Evolutionary conservation across 1,139 yeast species (phyloP).

Genomic region (Yamadazyma sp.): DNA sequence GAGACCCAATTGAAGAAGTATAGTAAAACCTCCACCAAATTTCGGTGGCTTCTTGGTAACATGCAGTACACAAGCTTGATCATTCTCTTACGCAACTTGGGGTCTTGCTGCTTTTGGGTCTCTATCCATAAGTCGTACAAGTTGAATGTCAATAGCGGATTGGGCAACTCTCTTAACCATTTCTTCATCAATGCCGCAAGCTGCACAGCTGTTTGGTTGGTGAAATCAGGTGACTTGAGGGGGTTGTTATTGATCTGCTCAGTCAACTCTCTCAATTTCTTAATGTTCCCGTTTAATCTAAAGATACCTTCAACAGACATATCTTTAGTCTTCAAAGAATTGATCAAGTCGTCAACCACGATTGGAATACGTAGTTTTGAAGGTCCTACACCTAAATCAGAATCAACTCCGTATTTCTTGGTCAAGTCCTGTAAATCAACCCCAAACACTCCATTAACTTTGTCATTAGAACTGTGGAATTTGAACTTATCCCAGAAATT

Average conservation of each 20-base stretch:
- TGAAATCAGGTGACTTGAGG: constrained; percentile 67
- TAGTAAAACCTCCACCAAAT: constrained; percentile 80
- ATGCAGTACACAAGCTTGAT: constrained; percentile 74
- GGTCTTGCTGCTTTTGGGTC: constrained; percentile 60
- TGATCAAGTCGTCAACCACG: constrained; percentile 80
- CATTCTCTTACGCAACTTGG: constrained; percentile 50
- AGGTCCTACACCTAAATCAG: constrained; percentile 87
- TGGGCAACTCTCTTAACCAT: constrained; percentile 89
- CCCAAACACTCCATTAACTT: constrained; percentile 63
- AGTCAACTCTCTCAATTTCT: constrained; percentile 72
- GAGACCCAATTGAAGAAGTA: constrained; percentile 95
- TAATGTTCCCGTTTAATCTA: constrained; percentile 93
- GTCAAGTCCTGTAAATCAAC: constrained; percentile 71
- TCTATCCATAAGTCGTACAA: constrained; percentile 80
- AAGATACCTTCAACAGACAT: constrained; percentile 97
- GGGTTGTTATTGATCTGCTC: constrained; percentile 78
- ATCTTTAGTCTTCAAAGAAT: constrained; percentile 85
- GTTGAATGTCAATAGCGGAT: constrained; percentile 77
- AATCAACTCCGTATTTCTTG: constrained; percentile 77
- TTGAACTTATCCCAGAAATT: constrained; percentile 78
- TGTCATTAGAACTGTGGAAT: constrained; percentile 27
- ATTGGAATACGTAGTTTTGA: constrained; percentile 78
- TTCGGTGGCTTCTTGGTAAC: constrained; percentile 81
- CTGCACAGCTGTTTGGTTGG: constrained; percentile 84
- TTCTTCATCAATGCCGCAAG: constrained; percentile 91